Conservation (phyloP, 495 filamentous ascomycete genomes). For the Pyrenopolyporus hunteri region DNA sequence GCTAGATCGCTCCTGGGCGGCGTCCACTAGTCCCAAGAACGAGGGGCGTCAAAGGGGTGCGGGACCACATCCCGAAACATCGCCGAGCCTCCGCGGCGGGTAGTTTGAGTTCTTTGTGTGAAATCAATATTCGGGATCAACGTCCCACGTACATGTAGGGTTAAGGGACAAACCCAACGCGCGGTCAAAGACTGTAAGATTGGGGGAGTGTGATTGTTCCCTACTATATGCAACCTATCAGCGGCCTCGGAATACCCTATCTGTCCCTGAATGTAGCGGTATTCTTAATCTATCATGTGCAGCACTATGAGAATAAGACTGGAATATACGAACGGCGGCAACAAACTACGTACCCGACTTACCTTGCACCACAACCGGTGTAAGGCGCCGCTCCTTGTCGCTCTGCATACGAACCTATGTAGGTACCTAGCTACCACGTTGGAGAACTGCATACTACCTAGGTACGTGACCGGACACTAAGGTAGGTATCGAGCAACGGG, state of each 20-base stretch:
- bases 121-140: conserved; percentile 29
- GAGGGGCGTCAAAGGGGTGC: conserved; percentile 28
- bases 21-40: conserved; percentile 19
- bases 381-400: conserved; percentile 6
- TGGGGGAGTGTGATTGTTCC: too few species aligned
- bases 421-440: conserved; percentile 15
- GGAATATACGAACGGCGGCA: too few species aligned
- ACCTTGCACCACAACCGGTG: too few species aligned
- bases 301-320: not conserved
- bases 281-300: conserved; percentile 8
- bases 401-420: conserved; percentile 5
- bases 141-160: conserved; percentile 17
- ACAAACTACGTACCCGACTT: too few species aligned
- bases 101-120: conserved; percentile 27
- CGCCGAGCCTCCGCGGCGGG: conserved; percentile 40
- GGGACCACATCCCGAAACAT: conserved; percentile 43
- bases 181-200: conserved; percentile 8
- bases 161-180: conserved; percentile 8
- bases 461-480: conserved; percentile 16
- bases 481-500: conserved; percentile 15
- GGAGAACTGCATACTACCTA: too few species aligned
- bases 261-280: not conserved
- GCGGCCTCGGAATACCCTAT: conserved; percentile 22
- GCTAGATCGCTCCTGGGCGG: conserved; percentile 16
- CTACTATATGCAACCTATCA: conserved; percentile 13